These are phyloP conservation scores for Royoungia palumana DNA, from an alignment of 768 basidiomycete species.

Conservation along the genomic window DNA sequence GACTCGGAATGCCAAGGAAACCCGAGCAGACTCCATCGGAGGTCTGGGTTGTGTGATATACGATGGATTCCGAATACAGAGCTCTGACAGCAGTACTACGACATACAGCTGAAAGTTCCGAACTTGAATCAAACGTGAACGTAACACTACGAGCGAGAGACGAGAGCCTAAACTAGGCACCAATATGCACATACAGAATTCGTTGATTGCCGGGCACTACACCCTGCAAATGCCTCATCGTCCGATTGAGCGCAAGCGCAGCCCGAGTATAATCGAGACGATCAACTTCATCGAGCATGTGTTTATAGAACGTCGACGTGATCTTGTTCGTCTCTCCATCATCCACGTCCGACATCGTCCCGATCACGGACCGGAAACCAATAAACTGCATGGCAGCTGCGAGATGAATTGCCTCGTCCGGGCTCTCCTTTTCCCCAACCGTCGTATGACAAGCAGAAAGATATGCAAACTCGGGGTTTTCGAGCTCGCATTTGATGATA, in stretches of 20 bases:
- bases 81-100: too few relatives aligned
- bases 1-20: too few relatives aligned
- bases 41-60: too few relatives aligned
- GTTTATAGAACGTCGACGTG: slow-evolving; percentile 5
- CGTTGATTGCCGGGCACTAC: slow-evolving; percentile 10
- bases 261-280: slow-evolving; percentile 1
- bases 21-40: too few relatives aligned
- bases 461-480: not conserved
- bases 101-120: too few relatives aligned
- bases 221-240: not conserved
- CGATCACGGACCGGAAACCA: not conserved
- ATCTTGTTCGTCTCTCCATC: slow-evolving; percentile 3
- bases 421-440: not conserved
- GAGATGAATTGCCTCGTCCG: not conserved
- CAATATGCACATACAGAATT: slow-evolving; percentile 13
- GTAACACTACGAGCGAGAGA: too few relatives aligned
- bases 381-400: not conserved
- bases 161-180: slow-evolving; percentile 1
- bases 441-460: not conserved
- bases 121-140: too few relatives aligned
- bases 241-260: slow-evolving; percentile 5
- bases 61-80: too few relatives aligned
- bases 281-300: slow-evolving; percentile 3
- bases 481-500: not conserved
- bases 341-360: slow-evolving; percentile 19